phyloP scores from a whole-genome alignment of 352 stramenopile species.

The Pythium dissotocum region DNA sequence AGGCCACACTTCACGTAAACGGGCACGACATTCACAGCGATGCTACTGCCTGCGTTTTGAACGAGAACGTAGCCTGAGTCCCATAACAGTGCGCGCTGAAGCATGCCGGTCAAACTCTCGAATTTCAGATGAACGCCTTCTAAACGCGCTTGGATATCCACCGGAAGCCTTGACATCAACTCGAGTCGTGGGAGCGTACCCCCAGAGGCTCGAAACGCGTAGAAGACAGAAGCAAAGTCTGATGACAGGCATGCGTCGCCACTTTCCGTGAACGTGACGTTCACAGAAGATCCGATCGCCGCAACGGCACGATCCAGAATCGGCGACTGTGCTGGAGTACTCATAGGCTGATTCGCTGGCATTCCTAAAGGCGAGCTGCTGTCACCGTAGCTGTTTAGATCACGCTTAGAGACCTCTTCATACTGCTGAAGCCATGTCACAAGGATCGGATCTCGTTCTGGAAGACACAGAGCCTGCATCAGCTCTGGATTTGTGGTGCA shows the following conservation, averaged over 20 bases:
- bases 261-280: not conserved
- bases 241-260: not conserved
- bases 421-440: not conserved
- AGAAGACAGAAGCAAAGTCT: conserved; percentile 9
- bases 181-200: conserved; percentile 5
- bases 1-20: conserved; percentile 33
- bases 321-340: not conserved
- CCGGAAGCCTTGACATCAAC: not conserved
- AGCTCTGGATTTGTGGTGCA: not conserved
- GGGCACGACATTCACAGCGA: conserved; percentile 24
- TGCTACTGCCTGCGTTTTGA: not conserved
- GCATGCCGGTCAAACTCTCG: conserved; percentile 16
- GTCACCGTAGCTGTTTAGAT: too few species aligned
- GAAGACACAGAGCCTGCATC: not conserved
- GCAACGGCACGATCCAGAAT: not conserved
- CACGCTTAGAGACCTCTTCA: not conserved
- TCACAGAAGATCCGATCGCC: not conserved
- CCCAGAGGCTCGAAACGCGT: not conserved
- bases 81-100: conserved; percentile 33
- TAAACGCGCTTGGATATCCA: conserved; percentile 9
- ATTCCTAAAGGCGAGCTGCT: not conserved
- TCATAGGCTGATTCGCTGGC: not conserved
- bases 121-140: conserved; percentile 14
- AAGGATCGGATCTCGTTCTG: not conserved
- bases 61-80: conserved; percentile 23